Percentiles rank a stretch among this genome's conserved stretches.
Conservation (phyloP, 2,329 filamentous ascomycete genomes). For the Fusarium beomiforme region DNA sequence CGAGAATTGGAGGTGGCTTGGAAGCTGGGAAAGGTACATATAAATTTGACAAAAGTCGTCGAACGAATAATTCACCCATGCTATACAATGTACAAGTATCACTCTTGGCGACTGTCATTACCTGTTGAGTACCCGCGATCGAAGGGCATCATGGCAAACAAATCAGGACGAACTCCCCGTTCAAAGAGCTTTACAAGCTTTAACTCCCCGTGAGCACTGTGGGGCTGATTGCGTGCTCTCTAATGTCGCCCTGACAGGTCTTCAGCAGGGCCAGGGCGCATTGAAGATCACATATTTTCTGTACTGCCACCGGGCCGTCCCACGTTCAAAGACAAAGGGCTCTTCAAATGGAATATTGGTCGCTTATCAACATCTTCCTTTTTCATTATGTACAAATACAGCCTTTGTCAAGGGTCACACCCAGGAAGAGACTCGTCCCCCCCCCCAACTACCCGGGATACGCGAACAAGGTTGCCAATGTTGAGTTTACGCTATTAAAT, state of each 20-base stretch:
- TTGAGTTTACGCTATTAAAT: constrained; percentile 35
- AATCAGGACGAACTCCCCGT: constrained; percentile 23
- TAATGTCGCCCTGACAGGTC: constrained; percentile 17
- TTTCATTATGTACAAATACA: background rate
- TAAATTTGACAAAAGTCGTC: constrained; percentile 38
- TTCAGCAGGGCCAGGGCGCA: constrained; percentile 14
- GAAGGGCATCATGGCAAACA: constrained; percentile 19
- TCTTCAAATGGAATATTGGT: constrained; percentile 14
- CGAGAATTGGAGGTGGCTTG: constrained; percentile 73
- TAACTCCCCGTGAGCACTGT: constrained; percentile 37
- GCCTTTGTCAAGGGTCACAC: constrained; percentile 10
- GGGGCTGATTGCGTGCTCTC: constrained; percentile 37
- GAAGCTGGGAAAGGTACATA: constrained; percentile 67
- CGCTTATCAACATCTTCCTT: constrained; percentile 17
- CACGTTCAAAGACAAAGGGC: background rate
- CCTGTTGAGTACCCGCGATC: constrained; percentile 15
- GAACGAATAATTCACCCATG: constrained; percentile 11
- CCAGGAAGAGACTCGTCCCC: constrained; percentile 16
- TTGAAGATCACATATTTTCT: constrained; percentile 4
- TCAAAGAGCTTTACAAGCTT: constrained; percentile 19
- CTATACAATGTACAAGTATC: background rate
- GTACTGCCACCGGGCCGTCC: constrained; percentile 8
- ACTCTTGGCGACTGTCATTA: constrained; percentile 3
- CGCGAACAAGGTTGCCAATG: constrained; percentile 33
- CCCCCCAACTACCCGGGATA: constrained; percentile 19